Evolutionary conservation across 2,329 filamentous ascomycete species (phyloP), one percentile per base, ranked within the genome.

Genomic region (Colletotrichum sojae): DNA sequence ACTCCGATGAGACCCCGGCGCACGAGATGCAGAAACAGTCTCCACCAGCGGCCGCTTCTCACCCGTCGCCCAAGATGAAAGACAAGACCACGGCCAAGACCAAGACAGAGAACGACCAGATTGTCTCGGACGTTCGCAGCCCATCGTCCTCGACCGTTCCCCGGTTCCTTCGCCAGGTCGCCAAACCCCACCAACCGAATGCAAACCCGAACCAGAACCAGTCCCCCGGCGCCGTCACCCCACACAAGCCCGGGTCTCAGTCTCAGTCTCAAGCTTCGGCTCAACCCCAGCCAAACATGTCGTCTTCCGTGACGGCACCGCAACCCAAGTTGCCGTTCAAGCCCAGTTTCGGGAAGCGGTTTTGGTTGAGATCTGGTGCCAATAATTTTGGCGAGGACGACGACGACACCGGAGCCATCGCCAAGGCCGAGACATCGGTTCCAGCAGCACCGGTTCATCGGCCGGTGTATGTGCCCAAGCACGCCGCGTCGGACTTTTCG

Each of bases 401-500:
- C 10, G 36, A 54, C 36, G 20, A 46, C 45, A 18, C 43, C 40
- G 43, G 20, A 27, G 9, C 48, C 5, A 53, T 43, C 36, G 16
- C 48, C 51, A 46, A 56, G 5, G 25, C 31, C 54, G 40, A 58
- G 22, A 18, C 57, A 51, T 31, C 66, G 10, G 39, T 46, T 51
- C 22, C 20, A 10, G 40, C 20, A 10, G 40, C 57, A 20, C 20
- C 70, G 36, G 40, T 45, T 31, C 56, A 48, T 20, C 69, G 40
- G 25, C 43, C 63, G 22, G 63, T 65, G 45, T 78, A 78, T 46
- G 66, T 74, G 25, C 76, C 76, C 16, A 74, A 71, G 39, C 76
- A 78, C 67, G 76, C 76, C 3, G 76, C 76, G n/a, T 63, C 74
- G 48, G 76, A 78, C 57, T 78, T 78, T 40, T 75, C 74, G 5